phyloP scores from a whole-genome alignment of 768 basidiomycete genomes.

The Cystofilobasidium macerans region DNA sequence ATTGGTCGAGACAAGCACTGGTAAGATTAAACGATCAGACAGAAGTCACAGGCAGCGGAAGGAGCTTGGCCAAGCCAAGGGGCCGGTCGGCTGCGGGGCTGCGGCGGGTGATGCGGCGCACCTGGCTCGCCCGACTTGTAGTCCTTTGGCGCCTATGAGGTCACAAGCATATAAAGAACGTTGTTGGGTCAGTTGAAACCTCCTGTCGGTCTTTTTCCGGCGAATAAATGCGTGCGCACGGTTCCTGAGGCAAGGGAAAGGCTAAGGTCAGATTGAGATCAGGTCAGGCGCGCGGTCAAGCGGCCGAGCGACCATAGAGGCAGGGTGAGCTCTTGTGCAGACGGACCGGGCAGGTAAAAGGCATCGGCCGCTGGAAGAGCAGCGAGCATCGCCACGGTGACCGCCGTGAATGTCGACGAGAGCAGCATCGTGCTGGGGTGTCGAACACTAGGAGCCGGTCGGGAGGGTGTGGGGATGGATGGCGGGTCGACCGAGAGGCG shows the following conservation, averaged over 20 bases:
- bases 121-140: constrained; percentile 65
- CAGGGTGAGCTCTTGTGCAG: no score
- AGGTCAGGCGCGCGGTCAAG: not conserved
- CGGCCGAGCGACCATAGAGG: not conserved
- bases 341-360: constrained; percentile 72
- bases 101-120: constrained; percentile 19
- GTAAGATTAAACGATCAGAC: not conserved
- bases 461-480: not conserved
- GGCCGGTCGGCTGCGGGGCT: no score
- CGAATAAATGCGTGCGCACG: not conserved
- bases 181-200: not conserved
- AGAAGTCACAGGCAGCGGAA: no score
- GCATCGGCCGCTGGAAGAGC: constrained; percentile 38
- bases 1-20: constrained; percentile 8
- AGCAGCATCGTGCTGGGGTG: no score
- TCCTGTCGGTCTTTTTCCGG: no score
- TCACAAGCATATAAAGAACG: not conserved
- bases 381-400: constrained; percentile 1
- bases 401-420: not conserved
- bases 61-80: no score
- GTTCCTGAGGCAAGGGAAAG: constrained; percentile 1
- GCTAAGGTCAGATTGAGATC: no score
- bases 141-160: constrained; percentile 59
- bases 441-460: no score
- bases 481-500: no score